Conservation (phyloP, 768 basidiomycete species). For the Lactarius akahatsu region DNA sequence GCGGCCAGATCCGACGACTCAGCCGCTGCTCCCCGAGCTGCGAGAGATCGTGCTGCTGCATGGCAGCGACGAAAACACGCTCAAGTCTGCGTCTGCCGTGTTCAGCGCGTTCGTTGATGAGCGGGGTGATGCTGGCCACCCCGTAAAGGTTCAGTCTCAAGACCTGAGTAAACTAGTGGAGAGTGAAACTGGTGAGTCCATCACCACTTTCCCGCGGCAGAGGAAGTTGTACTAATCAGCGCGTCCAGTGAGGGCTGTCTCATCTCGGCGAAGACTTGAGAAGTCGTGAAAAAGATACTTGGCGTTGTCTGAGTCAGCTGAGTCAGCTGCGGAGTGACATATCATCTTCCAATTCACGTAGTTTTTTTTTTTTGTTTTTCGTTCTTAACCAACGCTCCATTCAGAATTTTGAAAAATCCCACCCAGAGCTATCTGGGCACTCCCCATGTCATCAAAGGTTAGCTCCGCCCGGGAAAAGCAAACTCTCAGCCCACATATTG, state of each 20-base stretch:
- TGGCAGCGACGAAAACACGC: neutral
- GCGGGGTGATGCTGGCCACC: neutral
- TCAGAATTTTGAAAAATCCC: too few species aligned
- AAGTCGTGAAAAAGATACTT: neutral
- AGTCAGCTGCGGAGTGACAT: too few species aligned
- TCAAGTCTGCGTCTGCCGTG: neutral
- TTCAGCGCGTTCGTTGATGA: slow-evolving; percentile 2
- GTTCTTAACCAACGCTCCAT: too few species aligned
- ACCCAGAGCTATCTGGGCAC: too few species aligned
- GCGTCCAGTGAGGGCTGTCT: neutral
- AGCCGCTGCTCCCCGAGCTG: slow-evolving; percentile 2
- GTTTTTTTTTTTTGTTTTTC: too few species aligned
- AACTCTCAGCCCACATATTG: too few species aligned
- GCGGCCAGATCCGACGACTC: neutral
- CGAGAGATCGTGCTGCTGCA: slow-evolving; percentile 16
- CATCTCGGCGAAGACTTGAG: neutral
- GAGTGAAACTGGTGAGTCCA: neutral
- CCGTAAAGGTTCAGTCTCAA: slow-evolving; percentile 6
- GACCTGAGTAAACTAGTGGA: slow-evolving; percentile 1
- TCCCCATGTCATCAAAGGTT: neutral
- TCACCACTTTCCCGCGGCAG: neutral
- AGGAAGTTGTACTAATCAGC: neutral
- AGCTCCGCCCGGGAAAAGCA: too few species aligned
- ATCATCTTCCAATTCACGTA: too few species aligned
- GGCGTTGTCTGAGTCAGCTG: neutral